Base-by-base conservation (phyloP, 305 asterid genomes). In the Fraxinus platypoda region DNA sequence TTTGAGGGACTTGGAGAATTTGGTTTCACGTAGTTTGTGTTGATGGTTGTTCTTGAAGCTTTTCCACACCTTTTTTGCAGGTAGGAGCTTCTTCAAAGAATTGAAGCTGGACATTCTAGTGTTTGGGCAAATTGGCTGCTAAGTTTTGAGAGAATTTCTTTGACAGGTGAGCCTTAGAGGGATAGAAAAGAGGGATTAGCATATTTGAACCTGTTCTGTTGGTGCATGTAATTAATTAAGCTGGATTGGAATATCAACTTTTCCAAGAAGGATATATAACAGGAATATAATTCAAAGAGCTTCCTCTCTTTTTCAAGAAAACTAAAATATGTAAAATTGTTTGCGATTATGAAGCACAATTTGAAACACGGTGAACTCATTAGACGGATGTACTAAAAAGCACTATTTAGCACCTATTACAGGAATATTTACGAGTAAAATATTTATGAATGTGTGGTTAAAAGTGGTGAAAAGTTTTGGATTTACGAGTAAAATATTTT, bases 31-130 rank as follows among this genome's bases (percentile, higher is more conserved):
- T 11, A 84, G 37, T 66, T 82, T 87, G 2, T 85, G 76, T 82
- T 75, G 84, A 52, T 85, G 71, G 43, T 77, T 83, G 85, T 62
- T 74, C 38, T 81, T 81, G 76, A 87, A 85, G 83, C 83, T 86
- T 77, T 85, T 87, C 88, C 87, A 88, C 57, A 86, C 85, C 21
- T 81, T 88, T 79, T 72, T 85, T 68, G 88, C 78, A 70, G 90
- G 89, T 23, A 66, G 25, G 83, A 87, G 81, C 54, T 86, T 90
- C 54, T 68, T 84, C 34, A 85, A 71, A 49, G 81, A 66, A 54
- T 86, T 81, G 91, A 86, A 83, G 23, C 28, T 76, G 85, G 91
- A 86, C 91, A 90, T 90, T 76, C 83, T 86, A 57, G 46, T 5
- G 28, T 41, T 28, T 37, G 71, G 57, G 31, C 31, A 7, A 31